Evolutionary conservation across 108 stramenopile species (phyloP), one percentile per base, ranked within the genome.

Genomic region (Craspedostauros australis): DNA sequence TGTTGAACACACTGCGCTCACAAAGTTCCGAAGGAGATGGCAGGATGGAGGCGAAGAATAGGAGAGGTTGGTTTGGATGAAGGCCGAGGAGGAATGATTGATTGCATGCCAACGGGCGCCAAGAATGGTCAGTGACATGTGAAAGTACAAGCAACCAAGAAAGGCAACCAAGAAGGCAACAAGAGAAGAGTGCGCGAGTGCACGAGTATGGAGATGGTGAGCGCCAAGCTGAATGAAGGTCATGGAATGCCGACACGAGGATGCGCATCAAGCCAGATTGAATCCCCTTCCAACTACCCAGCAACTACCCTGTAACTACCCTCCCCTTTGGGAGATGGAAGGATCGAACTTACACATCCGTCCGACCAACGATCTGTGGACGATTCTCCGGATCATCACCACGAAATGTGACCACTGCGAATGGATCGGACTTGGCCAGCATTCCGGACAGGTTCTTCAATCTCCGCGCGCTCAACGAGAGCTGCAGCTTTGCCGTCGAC

Each of bases 391-490:
- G 38, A 40, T 55, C 50, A 40, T 68, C 69, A 42, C 70, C 73
- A 39, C 73, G 57, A 15, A 75, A 53, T 41, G 88, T 89, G 14
- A 89, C 84, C 15, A 85, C 80, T 8, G 76, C 77, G 68, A 85
- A 89, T 0, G 88, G 88, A 69, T 88, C 78, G 7, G 80, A 82
- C 27, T 62, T 79, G 46, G 22, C 28, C 42, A 54, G 26, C 15
- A 65, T 36, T 20, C 63, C 67, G 1, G 47, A 29, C 11, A 78
- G 52, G 44, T 78, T 78, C 31, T 64, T 73, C 12, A 78, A 45
- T 36, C 55, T 53, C 57, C 64, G 57, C 0, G 59, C 77, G 9
- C 39, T 69, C 66, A 79, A 30, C 6, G 73, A 74, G 22, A 75
- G 48, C 28, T 72, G 73, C 21, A 79, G 47, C 27, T 73, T 62